Evolutionary conservation across 768 basidiomycete species (phyloP).

Genomic region (Calocybe gangraenosa): DNA sequence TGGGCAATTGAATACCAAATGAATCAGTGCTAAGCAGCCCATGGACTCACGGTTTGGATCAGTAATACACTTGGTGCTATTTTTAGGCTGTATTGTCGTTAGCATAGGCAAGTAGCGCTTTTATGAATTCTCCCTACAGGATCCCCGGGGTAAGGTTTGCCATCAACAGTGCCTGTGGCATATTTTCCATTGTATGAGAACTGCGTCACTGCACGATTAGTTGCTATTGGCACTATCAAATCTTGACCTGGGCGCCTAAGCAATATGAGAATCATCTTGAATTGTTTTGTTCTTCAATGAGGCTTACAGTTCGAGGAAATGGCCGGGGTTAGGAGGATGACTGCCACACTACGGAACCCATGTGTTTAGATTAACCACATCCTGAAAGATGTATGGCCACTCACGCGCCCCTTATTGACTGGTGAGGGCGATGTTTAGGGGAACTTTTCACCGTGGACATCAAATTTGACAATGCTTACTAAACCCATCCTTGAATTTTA

Average conservation of each 20-base stretch:
- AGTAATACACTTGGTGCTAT: conserved; percentile 37
- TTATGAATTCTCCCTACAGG: no score
- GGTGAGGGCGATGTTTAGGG: no score
- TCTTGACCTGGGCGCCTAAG: conserved; percentile 42
- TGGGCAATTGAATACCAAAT: not conserved
- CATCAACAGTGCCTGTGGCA: conserved; percentile 43
- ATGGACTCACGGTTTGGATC: conserved; percentile 43
- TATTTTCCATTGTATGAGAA: conserved; percentile 36
- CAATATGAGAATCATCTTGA: not conserved
- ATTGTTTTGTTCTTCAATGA: not conserved
- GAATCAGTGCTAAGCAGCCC: not conserved
- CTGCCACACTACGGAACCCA: conserved; percentile 29
- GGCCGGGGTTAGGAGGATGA: conserved; percentile 38
- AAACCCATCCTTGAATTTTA: no score
- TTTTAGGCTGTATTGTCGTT: conserved; percentile 18
- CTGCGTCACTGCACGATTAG: conserved; percentile 44
- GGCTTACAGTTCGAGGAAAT: conserved; percentile 40
- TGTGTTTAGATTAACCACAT: conserved; percentile 18
- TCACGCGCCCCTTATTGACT: no score
- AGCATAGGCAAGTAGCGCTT: not conserved
- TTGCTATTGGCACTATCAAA: conserved; percentile 47
- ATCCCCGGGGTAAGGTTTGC: conserved; percentile 35
- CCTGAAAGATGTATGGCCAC: not conserved
- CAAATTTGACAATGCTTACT: no score
- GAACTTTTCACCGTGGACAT: no score